A percentile compares a stretch with the other conserved stretches of the same genome.
Conservation (phyloP, 2,329 filamentous ascomycete species). For the Arthrocladium fulminans region DNA sequence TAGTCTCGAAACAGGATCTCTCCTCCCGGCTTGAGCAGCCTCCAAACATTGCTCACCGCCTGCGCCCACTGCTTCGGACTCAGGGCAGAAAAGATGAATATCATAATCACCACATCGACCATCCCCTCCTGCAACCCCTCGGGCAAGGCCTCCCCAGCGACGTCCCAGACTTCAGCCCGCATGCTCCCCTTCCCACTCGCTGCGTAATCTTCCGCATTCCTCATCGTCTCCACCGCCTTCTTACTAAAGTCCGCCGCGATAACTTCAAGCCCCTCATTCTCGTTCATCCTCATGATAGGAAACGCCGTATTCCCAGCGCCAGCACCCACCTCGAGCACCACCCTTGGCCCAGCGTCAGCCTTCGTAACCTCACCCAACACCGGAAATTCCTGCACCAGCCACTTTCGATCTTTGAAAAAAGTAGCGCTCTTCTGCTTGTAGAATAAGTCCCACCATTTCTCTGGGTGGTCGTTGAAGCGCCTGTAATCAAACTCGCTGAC, state of each 20-base stretch:
- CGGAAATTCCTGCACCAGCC: slow-evolving; percentile 93
- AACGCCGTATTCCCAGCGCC: slow-evolving; percentile 96
- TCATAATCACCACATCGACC: slow-evolving; percentile 86
- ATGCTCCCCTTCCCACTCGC: slow-evolving; percentile 47
- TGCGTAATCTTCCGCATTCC: slow-evolving; percentile 67
- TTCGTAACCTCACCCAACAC: slow-evolving; percentile 67
- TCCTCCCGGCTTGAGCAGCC: slow-evolving; percentile 83
- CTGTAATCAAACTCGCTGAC: slow-evolving; percentile 88
- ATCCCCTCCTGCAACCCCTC: slow-evolving; percentile 66
- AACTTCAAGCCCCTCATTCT: slow-evolving; percentile 70
- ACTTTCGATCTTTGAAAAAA: slow-evolving; percentile 98
- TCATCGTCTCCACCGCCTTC: slow-evolving; percentile 88
- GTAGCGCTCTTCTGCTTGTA: slow-evolving; percentile 97
- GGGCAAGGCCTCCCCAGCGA: slow-evolving; percentile 60
- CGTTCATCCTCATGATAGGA: slow-evolving; percentile 74
- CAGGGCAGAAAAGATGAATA: slow-evolving; percentile 94
- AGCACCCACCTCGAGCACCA: slow-evolving; percentile 82
- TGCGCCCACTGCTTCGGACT: slow-evolving; percentile 74
- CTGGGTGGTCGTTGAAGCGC: slow-evolving; percentile 81
- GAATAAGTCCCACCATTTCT: slow-evolving; percentile 96
- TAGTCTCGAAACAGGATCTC: slow-evolving; percentile 93
- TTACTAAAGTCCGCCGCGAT: slow-evolving; percentile 96
- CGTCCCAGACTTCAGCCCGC: slow-evolving; percentile 92
- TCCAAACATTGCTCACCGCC: slow-evolving; percentile 71
- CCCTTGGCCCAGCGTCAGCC: slow-evolving; percentile 58